These are phyloP conservation scores for Calonectria montana DNA, from an alignment of 2,329 filamentous ascomycete genomes.

Conservation along the genomic window DNA sequence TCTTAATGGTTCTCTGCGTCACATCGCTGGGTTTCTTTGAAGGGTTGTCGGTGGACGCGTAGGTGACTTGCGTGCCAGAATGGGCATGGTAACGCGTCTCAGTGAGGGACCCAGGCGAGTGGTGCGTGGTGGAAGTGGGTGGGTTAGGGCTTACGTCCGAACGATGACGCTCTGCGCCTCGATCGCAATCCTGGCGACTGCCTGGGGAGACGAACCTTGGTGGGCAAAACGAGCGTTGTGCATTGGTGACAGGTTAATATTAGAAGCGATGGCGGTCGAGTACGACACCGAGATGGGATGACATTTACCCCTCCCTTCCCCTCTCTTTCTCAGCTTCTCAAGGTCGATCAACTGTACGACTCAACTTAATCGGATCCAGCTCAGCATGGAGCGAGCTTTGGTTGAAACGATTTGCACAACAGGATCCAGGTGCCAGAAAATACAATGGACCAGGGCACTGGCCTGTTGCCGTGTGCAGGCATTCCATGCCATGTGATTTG, in stretches of 20 bases:
- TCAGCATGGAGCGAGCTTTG: background rate
- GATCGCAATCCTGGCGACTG: background rate
- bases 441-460: background rate
- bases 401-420: background rate
- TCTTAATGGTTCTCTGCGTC: background rate
- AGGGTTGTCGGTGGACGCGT: constrained; percentile 14
- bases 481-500: constrained; percentile 22
- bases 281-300: background rate
- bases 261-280: constrained; percentile 1
- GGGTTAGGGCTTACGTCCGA: constrained; percentile 21
- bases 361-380: constrained; percentile 9
- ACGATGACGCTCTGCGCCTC: constrained; percentile 9
- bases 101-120: constrained; percentile 11
- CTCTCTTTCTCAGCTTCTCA: background rate
- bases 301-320: background rate
- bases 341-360: background rate
- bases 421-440: background rate
- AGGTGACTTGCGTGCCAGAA: constrained; percentile 21
- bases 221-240: background rate
- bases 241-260: constrained; percentile 6
- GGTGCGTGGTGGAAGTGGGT: constrained; percentile 3
- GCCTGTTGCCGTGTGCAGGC: constrained; percentile 11
- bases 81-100: constrained; percentile 20
- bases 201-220: constrained; percentile 14
- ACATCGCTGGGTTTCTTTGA: background rate